Base-by-base conservation (phyloP, 257 asterid species). In the Plectranthus barbatus region DNA sequence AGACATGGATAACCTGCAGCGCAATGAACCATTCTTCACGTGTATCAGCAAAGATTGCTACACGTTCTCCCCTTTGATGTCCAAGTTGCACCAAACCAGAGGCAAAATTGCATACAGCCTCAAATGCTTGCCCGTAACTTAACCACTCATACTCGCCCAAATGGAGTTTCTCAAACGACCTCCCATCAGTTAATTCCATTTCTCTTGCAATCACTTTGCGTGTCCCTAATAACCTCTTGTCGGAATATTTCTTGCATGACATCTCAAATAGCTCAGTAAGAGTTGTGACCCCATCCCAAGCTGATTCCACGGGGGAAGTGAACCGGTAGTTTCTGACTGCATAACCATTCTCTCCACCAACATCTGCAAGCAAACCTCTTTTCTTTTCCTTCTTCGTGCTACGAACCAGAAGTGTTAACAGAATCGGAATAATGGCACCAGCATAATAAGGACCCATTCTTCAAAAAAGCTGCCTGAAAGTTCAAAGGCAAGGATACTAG, bases 11-110 rank as follows among this genome's bases (percentile, higher is more conserved):
- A 71, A 93, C 99, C 99, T 93, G 99, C 75, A 93, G 70, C 10
- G 99, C 95, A 64, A 93, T 78, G 68, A 90, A 85, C 99, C 99
- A 93, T 78, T 93, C 97, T 67, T 82, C 86, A 37, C 97, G 70
- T 24, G 99, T 93, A 77, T 93, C 99, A 59, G 99, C 97, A 84
- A 90, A 93, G 46, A 93, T 90, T 31, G 97, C 99, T 12, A 68
- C 96, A 36, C 95, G 91, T 66, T 93, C 99, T 54, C 83, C 94
- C 80, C 63, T 93, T 72, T 68, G 79, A 80, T 93, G 97, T 64
- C 99, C 99, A 48, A 93, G 91, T 58, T 84, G 74, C 56, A 72
- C 92, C 64, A 93, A 77, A 72, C 97, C 99, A 57, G 96, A 90
- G 36, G 97, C 76, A 57, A 93, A 87, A 64, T 74, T 79, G 81